Conservation (phyloP, 148 eudicot genomes). For the Bassia scoparia region DNA sequence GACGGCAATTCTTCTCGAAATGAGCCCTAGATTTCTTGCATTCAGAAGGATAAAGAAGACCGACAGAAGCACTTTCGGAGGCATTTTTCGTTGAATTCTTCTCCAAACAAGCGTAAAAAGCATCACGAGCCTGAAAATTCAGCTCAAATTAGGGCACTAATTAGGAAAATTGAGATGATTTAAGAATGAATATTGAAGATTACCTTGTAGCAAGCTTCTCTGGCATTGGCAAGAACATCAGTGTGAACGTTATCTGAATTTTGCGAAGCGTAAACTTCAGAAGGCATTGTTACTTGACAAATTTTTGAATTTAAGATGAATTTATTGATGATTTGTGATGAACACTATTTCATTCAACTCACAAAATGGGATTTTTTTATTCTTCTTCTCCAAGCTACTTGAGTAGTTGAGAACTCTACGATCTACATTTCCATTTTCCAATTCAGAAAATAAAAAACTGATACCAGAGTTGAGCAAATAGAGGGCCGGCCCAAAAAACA, state of each 20-base stretch:
- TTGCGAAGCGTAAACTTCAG: neutral
- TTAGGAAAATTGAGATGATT: neutral
- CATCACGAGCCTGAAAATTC: conserved; percentile 55
- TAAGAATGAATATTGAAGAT: neutral
- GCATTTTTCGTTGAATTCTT: conserved; percentile 19
- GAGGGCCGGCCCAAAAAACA: too few species aligned
- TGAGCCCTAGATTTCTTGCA: conserved; percentile 64
- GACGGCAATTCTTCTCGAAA: conserved; percentile 60
- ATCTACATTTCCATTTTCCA: too few species aligned
- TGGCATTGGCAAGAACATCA: conserved; percentile 2
- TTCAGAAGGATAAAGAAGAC: conserved; percentile 65
- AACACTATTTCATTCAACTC: too few species aligned
- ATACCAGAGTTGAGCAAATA: too few species aligned
- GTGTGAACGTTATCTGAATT: neutral
- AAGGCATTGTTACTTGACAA: neutral
- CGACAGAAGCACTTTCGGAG: conserved; percentile 63
- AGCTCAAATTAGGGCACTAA: neutral
- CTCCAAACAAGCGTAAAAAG: conserved; percentile 75
- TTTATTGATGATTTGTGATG: too few species aligned
- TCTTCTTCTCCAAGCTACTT: too few species aligned
- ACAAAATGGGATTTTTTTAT: too few species aligned
- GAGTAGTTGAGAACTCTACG: too few species aligned
- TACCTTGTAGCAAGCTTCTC: conserved; percentile 19
- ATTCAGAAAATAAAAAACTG: too few species aligned
- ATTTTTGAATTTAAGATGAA: too few species aligned